Conservation (phyloP, 129 eudicot genomes). For the Apium graveolens region DNA sequence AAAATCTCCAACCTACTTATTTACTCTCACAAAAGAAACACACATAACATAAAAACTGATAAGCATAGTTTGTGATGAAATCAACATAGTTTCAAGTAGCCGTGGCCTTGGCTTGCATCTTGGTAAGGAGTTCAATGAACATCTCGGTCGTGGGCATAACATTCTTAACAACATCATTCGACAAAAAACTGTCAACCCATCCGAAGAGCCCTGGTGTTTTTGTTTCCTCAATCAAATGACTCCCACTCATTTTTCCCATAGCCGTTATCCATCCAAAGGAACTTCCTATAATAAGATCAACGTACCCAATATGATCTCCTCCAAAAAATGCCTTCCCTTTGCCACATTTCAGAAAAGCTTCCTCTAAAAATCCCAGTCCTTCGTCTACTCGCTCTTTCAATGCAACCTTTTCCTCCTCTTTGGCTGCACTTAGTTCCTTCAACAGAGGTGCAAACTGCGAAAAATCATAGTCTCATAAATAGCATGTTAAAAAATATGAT, state of each 20-base stretch:
- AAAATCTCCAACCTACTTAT: background rate
- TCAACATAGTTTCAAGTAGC: background rate
- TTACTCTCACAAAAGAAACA: background rate
- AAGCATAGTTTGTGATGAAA: background rate
- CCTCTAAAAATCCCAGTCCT: conserved; percentile 19
- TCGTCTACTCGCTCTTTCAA: conserved; percentile 1
- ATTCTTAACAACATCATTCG: conserved; percentile 8
- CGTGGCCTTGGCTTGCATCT: background rate
- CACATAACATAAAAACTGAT: too few relatives aligned
- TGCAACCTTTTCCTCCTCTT: background rate
- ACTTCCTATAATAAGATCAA: conserved; percentile 22
- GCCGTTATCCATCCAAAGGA: conserved; percentile 16
- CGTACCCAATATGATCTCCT: conserved; percentile 23
- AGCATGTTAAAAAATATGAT: background rate
- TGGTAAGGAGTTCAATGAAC: background rate
- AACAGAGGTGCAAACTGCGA: background rate
- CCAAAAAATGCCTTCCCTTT: conserved; percentile 26
- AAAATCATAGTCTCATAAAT: background rate
- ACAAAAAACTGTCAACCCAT: conserved; percentile 10
- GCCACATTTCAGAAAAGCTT: conserved; percentile 23
- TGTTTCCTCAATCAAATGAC: background rate
- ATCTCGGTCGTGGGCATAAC: background rate
- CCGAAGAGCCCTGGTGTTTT: background rate
- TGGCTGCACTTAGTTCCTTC: background rate
- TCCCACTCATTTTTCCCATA: background rate